Evolutionary conservation across 768 basidiomycete species (phyloP).

Genomic region (Boletus reticulatus): DNA sequence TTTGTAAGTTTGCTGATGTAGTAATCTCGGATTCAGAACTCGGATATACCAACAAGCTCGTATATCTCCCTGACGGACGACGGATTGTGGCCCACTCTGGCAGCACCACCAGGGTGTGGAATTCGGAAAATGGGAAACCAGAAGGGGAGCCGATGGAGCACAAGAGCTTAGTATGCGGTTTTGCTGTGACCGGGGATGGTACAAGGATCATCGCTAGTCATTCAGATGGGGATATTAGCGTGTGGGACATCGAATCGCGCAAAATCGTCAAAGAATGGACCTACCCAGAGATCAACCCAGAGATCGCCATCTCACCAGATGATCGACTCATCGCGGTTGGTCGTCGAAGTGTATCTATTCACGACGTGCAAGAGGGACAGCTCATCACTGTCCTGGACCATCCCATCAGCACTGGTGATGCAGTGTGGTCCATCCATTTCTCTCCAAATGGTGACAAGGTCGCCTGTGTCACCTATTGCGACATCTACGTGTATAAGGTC

Average conservation of each 20-base stretch:
- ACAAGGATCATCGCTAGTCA: background rate
- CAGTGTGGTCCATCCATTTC: background rate
- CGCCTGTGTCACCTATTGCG: background rate
- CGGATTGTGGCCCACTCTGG: background rate
- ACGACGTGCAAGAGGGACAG: background rate
- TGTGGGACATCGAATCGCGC: background rate
- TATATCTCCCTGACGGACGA: background rate
- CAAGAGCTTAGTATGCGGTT: background rate
- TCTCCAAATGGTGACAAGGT: background rate
- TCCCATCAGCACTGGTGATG: background rate
- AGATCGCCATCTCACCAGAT: background rate
- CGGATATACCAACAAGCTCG: background rate
- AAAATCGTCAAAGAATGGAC: background rate
- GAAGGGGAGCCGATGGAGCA: background rate
- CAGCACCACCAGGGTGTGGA: background rate
- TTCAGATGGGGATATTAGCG: background rate
- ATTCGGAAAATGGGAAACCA: background rate
- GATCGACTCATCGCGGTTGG: background rate
- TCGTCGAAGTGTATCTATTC: background rate
- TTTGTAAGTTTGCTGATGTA: no score
- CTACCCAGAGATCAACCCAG: background rate
- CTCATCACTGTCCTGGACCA: no score
- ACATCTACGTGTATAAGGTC: background rate
- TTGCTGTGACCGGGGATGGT: background rate
- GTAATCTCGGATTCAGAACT: no score